Base-by-base conservation (phyloP, 2,329 filamentous ascomycete genomes). In the Cladophialophora carrionii region DNA sequence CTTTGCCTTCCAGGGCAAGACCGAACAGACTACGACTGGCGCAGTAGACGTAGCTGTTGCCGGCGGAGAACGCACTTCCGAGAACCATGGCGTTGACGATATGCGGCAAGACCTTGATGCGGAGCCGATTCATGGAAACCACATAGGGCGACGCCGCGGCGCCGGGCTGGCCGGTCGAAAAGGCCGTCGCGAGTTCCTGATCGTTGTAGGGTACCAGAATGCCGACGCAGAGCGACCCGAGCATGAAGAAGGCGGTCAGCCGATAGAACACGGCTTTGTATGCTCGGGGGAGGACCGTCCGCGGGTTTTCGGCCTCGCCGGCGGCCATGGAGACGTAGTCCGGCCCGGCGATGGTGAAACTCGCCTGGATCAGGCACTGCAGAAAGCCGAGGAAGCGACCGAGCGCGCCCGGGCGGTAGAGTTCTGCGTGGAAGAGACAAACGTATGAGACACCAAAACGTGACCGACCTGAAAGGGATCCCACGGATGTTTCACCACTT, bases 201-300 rank as follows among this genome's bases (percentile, higher is more conserved):
- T 93, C 86, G 65, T 91, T 82, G 75, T 89, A 89, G 1, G 91
- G 84, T 43, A 93, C 86, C 24, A 91, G 74, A 57, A 92, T 88
- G 8, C 90, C 89, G 4, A 92, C 87, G 22, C 85, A 86, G 1
- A 95, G 81, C 0, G 89, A 87, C 1, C 90, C 90, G 1, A 92
- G 83, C 46, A 91, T 84, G 77, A 92, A 93, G 76, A 94, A 93
- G 1, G 85, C 79, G 0, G 88, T 88, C 34, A 94, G 79, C 34
- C 91, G 88, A 76, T 90, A 92, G 75, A 93, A 92, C 1, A 93
- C 90, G 56, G 88, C 87, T 66, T 91, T 91, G 77, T 87, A 92
- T 1, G 90, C 90, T 48, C 84, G 86, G 0, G 90, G 90, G 76
- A 95, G 85, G 22, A 88, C 84, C 20, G 78, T 78, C 17, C 89